phyloP scores from a whole-genome alignment of 192 early-diverging fungal genomes.

The Rhizophagus sp. region DNA sequence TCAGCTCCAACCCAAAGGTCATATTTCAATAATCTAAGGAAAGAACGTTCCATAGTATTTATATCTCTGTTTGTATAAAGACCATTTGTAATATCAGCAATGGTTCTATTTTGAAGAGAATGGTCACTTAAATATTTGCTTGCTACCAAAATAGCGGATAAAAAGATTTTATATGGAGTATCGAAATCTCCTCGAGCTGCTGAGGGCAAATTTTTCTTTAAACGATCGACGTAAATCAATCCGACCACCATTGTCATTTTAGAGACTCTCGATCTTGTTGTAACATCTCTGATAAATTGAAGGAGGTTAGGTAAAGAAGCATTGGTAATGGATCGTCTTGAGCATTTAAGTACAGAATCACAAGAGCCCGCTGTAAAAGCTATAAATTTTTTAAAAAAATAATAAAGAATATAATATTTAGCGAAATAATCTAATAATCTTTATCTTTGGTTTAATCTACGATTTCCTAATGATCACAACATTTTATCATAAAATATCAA shows the following conservation, averaged over 20 bases:
- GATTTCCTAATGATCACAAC: neutral
- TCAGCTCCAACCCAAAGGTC: constrained; percentile 53
- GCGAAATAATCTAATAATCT: no score
- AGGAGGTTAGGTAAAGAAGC: constrained; percentile 27
- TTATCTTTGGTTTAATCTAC: no score
- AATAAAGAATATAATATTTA: neutral
- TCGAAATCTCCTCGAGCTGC: constrained; percentile 67
- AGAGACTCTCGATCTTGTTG: constrained; percentile 33
- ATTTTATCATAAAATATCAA: neutral
- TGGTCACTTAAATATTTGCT: constrained; percentile 65
- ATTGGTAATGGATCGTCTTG: constrained; percentile 17
- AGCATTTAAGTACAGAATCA: constrained; percentile 29
- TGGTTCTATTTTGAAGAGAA: constrained; percentile 40
- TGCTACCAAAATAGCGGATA: constrained; percentile 68
- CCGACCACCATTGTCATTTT: constrained; percentile 57
- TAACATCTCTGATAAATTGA: constrained; percentile 38
- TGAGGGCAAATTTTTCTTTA: constrained; percentile 60
- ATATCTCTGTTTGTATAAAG: constrained; percentile 56
- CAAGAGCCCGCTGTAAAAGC: constrained; percentile 32
- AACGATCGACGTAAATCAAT: constrained; percentile 70
- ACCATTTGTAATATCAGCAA: constrained; percentile 47
- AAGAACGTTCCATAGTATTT: constrained; percentile 60
- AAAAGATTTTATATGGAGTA: constrained; percentile 73
- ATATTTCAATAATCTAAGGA: constrained; percentile 57
- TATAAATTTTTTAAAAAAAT: neutral